phyloP scores from a whole-genome alignment of 768 basidiomycete species.

The Tephrocybe sp. region DNA sequence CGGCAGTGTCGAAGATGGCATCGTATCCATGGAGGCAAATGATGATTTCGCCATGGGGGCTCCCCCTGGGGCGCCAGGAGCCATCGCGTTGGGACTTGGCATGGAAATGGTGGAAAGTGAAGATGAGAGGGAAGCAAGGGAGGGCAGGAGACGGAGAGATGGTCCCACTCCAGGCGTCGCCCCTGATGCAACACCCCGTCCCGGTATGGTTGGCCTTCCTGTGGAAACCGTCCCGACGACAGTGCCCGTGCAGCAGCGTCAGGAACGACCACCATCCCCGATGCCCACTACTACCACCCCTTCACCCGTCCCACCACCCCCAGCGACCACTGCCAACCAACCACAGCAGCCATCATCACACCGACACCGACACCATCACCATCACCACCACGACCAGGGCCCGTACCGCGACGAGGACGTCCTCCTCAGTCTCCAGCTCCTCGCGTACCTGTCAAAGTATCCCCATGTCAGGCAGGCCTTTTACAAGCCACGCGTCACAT shows the following conservation, averaged over 20 bases:
- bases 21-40: slow-evolving; percentile 75
- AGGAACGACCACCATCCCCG: background rate
- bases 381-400: slow-evolving; percentile 37
- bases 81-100: slow-evolving; percentile 40
- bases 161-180: slow-evolving; percentile 23
- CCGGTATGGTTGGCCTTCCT: slow-evolving; percentile 56
- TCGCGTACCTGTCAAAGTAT: slow-evolving; percentile 97
- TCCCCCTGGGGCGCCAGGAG: slow-evolving; percentile 86
- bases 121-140: slow-evolving; percentile 24
- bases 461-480: slow-evolving; percentile 96
- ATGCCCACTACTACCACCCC: background rate
- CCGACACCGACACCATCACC: slow-evolving; percentile 3
- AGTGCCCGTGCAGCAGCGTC: background rate
- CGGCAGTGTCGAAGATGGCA: slow-evolving; percentile 69
- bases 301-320: background rate
- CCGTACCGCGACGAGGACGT: slow-evolving; percentile 96
- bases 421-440: slow-evolving; percentile 82
- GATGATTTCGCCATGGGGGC: slow-evolving; percentile 91
- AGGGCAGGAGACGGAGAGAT: slow-evolving; percentile 22
- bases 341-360: background rate
- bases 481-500: slow-evolving; percentile 82
- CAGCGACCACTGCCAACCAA: background rate
- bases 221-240: slow-evolving; percentile 14
- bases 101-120: slow-evolving; percentile 22
- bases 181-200: slow-evolving; percentile 63